Evolutionary conservation across 768 basidiomycete genomes (phyloP).

Genomic region (Calvatia gigantea): DNA sequence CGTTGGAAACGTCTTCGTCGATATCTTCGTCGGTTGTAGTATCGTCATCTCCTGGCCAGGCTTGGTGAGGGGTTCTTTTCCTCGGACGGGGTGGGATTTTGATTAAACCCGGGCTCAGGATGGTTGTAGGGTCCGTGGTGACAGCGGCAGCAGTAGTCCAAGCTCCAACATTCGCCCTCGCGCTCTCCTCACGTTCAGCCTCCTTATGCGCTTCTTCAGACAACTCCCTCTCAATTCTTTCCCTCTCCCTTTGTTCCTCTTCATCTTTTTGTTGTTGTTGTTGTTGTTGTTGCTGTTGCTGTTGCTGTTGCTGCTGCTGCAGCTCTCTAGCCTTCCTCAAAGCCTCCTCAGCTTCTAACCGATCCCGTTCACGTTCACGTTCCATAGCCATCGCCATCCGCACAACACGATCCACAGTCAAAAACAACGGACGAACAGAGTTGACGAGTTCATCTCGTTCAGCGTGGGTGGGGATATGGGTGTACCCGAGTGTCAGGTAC

Average conservation of each 20-base stretch:
- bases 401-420: conserved; percentile 9
- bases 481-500: conserved; percentile 1
- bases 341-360: conserved; percentile 16
- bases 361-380: conserved; percentile 10
- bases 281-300: conserved; percentile 2
- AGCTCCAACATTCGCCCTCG: neutral
- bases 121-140: neutral
- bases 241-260: conserved; percentile 2
- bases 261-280: neutral
- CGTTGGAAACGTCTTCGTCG: neutral
- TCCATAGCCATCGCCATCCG: conserved; percentile 11
- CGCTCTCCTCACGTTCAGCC: conserved; percentile 4
- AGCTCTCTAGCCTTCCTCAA: conserved; percentile 13
- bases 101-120: neutral
- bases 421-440: conserved; percentile 7
- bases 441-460: conserved; percentile 12
- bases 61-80: conserved; percentile 11
- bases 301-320: conserved; percentile 14
- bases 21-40: neutral
- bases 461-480: conserved; percentile 11
- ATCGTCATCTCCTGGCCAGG: conserved; percentile 12
- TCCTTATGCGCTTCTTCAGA: no score
- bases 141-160: neutral
- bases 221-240: neutral
- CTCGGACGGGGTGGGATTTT: neutral